phyloP scores from a whole-genome alignment of 352 stramenopile genomes.

The Pythium dissotocum region DNA sequence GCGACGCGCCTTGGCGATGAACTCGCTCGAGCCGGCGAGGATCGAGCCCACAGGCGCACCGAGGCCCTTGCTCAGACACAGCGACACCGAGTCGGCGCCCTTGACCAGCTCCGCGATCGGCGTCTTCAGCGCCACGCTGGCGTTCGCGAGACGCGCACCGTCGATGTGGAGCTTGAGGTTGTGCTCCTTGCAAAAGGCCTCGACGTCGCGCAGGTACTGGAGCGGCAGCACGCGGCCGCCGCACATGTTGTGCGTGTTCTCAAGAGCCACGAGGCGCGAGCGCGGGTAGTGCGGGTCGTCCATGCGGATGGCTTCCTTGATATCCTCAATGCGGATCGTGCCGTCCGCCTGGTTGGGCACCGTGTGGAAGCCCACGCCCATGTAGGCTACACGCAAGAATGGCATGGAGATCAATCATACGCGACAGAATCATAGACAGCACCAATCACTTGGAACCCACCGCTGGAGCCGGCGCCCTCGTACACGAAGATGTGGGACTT shows the following conservation, averaged over 20 bases:
- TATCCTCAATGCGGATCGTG: constrained; percentile 80
- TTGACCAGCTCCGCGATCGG: constrained; percentile 77
- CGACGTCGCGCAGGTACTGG: constrained; percentile 80
- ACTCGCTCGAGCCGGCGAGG: constrained; percentile 88
- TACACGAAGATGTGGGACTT: constrained; percentile 97
- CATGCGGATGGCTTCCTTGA: constrained; percentile 74
- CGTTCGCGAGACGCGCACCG: constrained; percentile 95
- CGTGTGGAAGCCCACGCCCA: constrained; percentile 89
- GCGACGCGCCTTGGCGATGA: constrained; percentile 89
- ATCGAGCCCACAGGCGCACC: constrained; percentile 94
- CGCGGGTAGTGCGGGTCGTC: constrained; percentile 83
- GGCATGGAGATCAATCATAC: neutral
- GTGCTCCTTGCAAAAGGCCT: constrained; percentile 66
- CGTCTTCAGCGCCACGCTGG: constrained; percentile 79
- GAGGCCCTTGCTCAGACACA: constrained; percentile 97
- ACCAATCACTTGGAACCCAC: constrained; percentile 31
- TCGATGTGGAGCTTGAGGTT: constrained; percentile 95
- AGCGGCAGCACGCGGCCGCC: constrained; percentile 90
- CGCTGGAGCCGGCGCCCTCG: constrained; percentile 90
- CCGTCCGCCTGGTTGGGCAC: constrained; percentile 86
- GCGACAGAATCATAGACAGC: too few relatives aligned
- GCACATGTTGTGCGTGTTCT: constrained; percentile 98
- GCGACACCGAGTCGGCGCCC: constrained; percentile 89
- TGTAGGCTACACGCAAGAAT: constrained; percentile 52
- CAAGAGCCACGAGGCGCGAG: constrained; percentile 92